Percentiles rank a stretch among this genome's conserved stretches.
Conservation (phyloP, 371 early-diverging fungal genomes). For the Mucor velutinosus region DNA sequence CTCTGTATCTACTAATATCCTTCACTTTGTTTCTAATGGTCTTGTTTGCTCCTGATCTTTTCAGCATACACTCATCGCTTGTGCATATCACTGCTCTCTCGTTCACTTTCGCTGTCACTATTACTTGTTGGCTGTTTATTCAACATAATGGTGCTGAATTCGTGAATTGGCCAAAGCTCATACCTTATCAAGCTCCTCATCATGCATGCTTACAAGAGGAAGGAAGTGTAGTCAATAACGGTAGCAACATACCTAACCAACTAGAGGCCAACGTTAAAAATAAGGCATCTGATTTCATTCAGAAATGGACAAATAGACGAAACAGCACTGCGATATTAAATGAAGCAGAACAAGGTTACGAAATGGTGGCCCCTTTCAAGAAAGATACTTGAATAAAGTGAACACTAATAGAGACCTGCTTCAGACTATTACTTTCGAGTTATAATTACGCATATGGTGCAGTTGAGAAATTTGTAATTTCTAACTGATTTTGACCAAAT, state of each 20-base stretch:
- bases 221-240: not conserved
- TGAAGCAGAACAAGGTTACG: conserved; percentile 46
- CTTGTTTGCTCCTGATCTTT: conserved; percentile 30
- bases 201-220: not conserved
- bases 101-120: conserved; percentile 33
- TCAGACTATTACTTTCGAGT: not conserved
- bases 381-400: conserved; percentile 30
- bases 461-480: no score
- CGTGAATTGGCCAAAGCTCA: conserved; percentile 49
- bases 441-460: no score
- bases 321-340: conserved; percentile 34
- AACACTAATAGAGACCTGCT: not conserved
- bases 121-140: conserved; percentile 38
- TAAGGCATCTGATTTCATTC: conserved; percentile 9
- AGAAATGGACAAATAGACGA: conserved; percentile 23
- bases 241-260: conserved; percentile 1
- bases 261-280: conserved; percentile 5
- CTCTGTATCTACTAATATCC: conserved; percentile 25
- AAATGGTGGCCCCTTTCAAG: conserved; percentile 34
- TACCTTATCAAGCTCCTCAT: conserved; percentile 9
- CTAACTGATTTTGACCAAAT: no score
- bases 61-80: conserved; percentile 27
- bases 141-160: conserved; percentile 40
- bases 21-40: conserved; percentile 21
- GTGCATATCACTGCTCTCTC: conserved; percentile 31